Evolutionary conservation across 257 asterid genomes (phyloP), one percentile per base, ranked within the genome.

Genomic region (Nyctanthes arbortristis): DNA sequence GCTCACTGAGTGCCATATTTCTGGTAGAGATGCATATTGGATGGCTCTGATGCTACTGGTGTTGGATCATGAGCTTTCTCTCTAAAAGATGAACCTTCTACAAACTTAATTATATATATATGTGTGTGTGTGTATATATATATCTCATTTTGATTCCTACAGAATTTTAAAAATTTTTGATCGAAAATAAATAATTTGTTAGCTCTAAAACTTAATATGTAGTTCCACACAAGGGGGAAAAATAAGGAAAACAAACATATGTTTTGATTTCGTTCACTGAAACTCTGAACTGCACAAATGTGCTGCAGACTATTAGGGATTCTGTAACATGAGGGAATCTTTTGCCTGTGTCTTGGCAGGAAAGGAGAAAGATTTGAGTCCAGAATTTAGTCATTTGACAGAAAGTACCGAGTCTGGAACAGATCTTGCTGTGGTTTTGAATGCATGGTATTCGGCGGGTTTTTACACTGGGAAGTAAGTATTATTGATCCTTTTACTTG

Each of bases 391-490:
- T 36, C 78, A 59, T 63, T 47, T 24, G 58, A 65, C 67, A 49
- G 75, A 80, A 75, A 77, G 68, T 77, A 63, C 71, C n/a, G 73
- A 78, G 62, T 29, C 83, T 27, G 70, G 63, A 33, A 85, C 93
- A 31, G 93, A 87, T 79, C 84, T 92, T 79, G 54, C 72, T 31
- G 86, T 59, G 65, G 87, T 89, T 65, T 75, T 89, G 68, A 85
- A 79, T 71, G 95, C 97, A 66, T 92, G 96, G 93, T 89, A 83
- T 60, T 73, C 85, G 35, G 96, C 96, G 3, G 96, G 96, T 33
- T 79, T 84, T 77, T 75, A 81, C 75, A 89, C 97, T 30, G 97
- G 95, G 69, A 92, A 89, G 97, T 92, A 79, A 89, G 96, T 75
- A 66, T 54, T 70, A n/a, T 16, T 29, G 22, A 37, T 28, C 16